These are phyloP conservation scores for Amanita rubescens DNA, from an alignment of 768 basidiomycete species.

Conservation along the genomic window DNA sequence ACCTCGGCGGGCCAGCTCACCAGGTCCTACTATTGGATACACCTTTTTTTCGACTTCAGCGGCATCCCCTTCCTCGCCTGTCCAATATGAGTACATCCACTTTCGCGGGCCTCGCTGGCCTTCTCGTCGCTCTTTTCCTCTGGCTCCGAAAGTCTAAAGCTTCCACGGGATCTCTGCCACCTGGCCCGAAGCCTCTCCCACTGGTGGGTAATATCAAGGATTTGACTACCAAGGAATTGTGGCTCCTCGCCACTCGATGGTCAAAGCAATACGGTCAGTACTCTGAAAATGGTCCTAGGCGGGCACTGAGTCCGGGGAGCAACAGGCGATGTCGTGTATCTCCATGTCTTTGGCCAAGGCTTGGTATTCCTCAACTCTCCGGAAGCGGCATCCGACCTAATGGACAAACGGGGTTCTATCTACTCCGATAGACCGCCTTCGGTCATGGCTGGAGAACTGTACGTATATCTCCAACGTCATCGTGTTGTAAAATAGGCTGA, in stretches of 20 bases:
- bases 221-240: constrained; percentile 53
- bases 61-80: background rate
- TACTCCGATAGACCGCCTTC: constrained; percentile 70
- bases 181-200: constrained; percentile 62
- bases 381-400: constrained; percentile 50
- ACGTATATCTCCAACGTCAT: constrained; percentile 21
- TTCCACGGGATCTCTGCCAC: constrained; percentile 41
- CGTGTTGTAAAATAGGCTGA: background rate
- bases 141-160: constrained; percentile 38
- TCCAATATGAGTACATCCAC: constrained; percentile 18
- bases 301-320: constrained; percentile 6
- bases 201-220: constrained; percentile 59
- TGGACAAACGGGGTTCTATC: constrained; percentile 63
- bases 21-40: background rate
- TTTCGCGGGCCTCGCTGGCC: constrained; percentile 25
- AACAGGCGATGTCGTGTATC: constrained; percentile 55
- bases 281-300: background rate
- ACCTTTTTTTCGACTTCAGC: background rate
- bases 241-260: constrained; percentile 58
- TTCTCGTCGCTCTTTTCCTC: constrained; percentile 32
- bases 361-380: constrained; percentile 62
- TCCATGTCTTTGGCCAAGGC: constrained; percentile 58
- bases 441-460: constrained; percentile 68
- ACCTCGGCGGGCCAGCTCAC: background rate
- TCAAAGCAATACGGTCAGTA: constrained; percentile 52